Conservation (phyloP, 208 protist genomes). For the Naegleria gruberi region DNA sequence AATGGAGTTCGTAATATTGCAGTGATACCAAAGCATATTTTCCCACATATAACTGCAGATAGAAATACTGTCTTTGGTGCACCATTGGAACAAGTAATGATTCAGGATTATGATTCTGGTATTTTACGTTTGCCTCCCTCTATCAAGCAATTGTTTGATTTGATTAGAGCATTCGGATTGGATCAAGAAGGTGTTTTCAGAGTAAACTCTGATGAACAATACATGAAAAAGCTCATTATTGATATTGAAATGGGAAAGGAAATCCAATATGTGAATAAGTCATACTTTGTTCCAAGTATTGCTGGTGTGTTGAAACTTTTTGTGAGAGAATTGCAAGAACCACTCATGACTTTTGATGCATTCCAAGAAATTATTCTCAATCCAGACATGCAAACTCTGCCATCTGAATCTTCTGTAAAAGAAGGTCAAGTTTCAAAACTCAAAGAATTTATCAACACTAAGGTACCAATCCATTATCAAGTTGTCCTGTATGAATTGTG, state of each 20-base stretch:
- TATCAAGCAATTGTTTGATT: background rate
- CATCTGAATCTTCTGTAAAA: background rate
- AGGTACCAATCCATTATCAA: background rate
- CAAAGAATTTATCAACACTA: background rate
- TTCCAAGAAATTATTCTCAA: background rate
- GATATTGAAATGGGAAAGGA: background rate
- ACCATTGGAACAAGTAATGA: background rate
- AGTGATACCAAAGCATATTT: background rate
- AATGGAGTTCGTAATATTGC: background rate
- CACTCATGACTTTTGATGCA: background rate
- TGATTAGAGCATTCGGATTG: background rate
- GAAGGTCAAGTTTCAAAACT: background rate
- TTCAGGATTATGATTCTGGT: background rate
- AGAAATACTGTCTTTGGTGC: background rate
- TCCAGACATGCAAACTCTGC: background rate
- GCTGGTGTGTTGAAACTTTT: conserved; percentile 1
- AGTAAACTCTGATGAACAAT: background rate
- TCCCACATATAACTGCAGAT: background rate
- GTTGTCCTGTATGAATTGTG: background rate
- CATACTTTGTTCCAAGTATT: background rate
- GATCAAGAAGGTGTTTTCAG: background rate
- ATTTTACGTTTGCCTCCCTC: background rate
- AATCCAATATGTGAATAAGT: background rate
- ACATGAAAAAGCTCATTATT: background rate
- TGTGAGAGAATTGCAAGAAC: background rate